phyloP scores from a whole-genome alignment of 352 stramenopile genomes.

The Stephanocyclus meneghinianus region DNA sequence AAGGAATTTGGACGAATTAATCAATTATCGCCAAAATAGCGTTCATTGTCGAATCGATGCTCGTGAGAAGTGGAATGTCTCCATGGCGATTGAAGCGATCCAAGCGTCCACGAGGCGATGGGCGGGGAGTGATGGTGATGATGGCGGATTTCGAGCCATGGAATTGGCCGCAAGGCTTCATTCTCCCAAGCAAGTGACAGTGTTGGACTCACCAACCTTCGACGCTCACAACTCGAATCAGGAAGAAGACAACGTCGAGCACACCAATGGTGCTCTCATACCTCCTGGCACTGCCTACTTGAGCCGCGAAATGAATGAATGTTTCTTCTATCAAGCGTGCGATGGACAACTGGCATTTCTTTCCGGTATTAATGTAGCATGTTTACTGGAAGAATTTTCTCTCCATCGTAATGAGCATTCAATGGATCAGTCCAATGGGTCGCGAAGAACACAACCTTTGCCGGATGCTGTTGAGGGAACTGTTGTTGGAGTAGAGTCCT shows the following conservation, averaged over 20 bases:
- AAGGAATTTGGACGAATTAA: constrained; percentile 26
- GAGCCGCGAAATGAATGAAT: constrained; percentile 41
- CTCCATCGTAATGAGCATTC: constrained; percentile 19
- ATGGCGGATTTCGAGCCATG: constrained; percentile 38
- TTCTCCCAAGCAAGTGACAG: background rate
- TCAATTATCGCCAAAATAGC: constrained; percentile 22
- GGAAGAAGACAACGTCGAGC: background rate
- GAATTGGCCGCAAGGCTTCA: constrained; percentile 26
- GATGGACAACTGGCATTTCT: constrained; percentile 75
- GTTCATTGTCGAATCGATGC: constrained; percentile 33
- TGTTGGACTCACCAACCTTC: background rate
- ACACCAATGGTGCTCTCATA: constrained; percentile 5
- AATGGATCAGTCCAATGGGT: background rate
- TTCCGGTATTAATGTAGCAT: constrained; percentile 73
- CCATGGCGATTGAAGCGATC: constrained; percentile 40
- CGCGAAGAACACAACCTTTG: constrained; percentile 41
- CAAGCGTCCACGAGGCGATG: constrained; percentile 36
- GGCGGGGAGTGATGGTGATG: constrained; percentile 18
- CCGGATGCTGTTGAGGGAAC: constrained; percentile 62
- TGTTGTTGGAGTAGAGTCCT: constrained; percentile 62
- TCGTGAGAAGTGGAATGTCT: constrained; percentile 34
- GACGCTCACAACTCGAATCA: background rate
- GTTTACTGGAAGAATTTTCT: constrained; percentile 69
- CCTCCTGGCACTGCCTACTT: constrained; percentile 30
- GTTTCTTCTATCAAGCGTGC: constrained; percentile 72